Percentiles rank a stretch among this genome's conserved stretches.
These are phyloP conservation scores for Exophiala sp. DNA, from an alignment of 2,329 filamentous ascomycete genomes.

Conservation along the genomic window DNA sequence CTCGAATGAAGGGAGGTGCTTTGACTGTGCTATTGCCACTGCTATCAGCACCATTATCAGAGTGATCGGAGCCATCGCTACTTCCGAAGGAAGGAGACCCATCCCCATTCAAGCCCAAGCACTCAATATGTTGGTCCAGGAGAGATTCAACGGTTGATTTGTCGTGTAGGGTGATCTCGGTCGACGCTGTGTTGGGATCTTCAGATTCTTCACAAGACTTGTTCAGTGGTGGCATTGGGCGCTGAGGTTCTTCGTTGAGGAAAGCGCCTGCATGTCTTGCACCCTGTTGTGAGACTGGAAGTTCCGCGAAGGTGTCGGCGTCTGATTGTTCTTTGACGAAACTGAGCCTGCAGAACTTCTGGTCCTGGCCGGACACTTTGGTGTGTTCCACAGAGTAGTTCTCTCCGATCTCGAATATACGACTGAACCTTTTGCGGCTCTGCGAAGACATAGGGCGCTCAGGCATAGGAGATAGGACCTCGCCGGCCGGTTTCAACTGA, in stretches of 20 bases:
- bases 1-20: background rate
- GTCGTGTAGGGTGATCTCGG: constrained; percentile 24
- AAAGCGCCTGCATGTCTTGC: background rate
- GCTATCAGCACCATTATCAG: background rate
- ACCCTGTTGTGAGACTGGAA: background rate
- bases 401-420: constrained; percentile 31
- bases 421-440: constrained; percentile 31
- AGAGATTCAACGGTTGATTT: constrained; percentile 29
- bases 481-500: constrained; percentile 11
- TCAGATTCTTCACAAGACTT: background rate
- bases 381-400: constrained; percentile 6
- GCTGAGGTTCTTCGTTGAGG: background rate
- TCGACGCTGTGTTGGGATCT: background rate
- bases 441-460: constrained; percentile 32
- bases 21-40: constrained; percentile 12
- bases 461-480: constrained; percentile 32
- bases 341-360: constrained; percentile 18
- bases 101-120: constrained; percentile 22
- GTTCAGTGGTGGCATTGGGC: background rate
- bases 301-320: constrained; percentile 2
- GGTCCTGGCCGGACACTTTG: constrained; percentile 3
- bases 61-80: background rate
- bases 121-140: constrained; percentile 29
- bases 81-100: constrained; percentile 1
- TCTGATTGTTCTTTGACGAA: constrained; percentile 19